Percentiles rank a stretch among this genome's conserved stretches.
Evolutionary conservation across 768 basidiomycete genomes (phyloP).

Genomic region (Trametes sanguinea): DNA sequence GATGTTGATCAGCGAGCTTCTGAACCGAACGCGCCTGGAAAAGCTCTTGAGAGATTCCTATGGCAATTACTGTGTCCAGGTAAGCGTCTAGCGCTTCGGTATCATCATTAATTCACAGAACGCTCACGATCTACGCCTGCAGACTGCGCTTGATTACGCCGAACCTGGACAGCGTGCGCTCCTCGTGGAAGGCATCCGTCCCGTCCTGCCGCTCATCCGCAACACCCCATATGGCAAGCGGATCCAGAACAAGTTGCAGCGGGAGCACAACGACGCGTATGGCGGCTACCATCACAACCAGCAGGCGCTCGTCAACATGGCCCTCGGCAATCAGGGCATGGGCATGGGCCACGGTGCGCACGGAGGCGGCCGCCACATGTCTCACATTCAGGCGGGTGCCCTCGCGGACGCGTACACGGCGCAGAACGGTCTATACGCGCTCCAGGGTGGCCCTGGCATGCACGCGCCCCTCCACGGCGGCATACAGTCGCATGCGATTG

Average conservation of each 20-base stretch:
- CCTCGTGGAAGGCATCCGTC: slow-evolving; percentile 96
- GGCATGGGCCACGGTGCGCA: slow-evolving; percentile 34
- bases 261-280: slow-evolving; percentile 77
- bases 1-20: slow-evolving; percentile 90
- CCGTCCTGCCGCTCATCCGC: slow-evolving; percentile 96
- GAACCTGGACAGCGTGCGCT: slow-evolving; percentile 90
- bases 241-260: slow-evolving; percentile 97
- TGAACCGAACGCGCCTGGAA: slow-evolving; percentile 93
- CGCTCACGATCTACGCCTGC: slow-evolving; percentile 21
- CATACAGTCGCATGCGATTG: slow-evolving; percentile 72
- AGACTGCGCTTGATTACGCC: slow-evolving; percentile 98
- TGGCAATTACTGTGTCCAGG: slow-evolving; percentile 94
- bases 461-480: slow-evolving; percentile 36
- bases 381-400: slow-evolving; percentile 54
- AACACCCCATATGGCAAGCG: slow-evolving; percentile 99
- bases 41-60: slow-evolving; percentile 96
- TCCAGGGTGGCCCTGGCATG: slow-evolving; percentile 50
- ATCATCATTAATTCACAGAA: neutral
- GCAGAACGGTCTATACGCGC: slow-evolving; percentile 62
- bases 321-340: slow-evolving; percentile 59
- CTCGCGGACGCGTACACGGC: slow-evolving; percentile 67
- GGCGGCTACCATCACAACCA: slow-evolving; percentile 58
- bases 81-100: slow-evolving; percentile 33
- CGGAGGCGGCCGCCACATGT: slow-evolving; percentile 53
- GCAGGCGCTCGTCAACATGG: slow-evolving; percentile 60